phyloP scores from a whole-genome alignment of 208 protist genomes.

The Leishmania braziliensis region DNA sequence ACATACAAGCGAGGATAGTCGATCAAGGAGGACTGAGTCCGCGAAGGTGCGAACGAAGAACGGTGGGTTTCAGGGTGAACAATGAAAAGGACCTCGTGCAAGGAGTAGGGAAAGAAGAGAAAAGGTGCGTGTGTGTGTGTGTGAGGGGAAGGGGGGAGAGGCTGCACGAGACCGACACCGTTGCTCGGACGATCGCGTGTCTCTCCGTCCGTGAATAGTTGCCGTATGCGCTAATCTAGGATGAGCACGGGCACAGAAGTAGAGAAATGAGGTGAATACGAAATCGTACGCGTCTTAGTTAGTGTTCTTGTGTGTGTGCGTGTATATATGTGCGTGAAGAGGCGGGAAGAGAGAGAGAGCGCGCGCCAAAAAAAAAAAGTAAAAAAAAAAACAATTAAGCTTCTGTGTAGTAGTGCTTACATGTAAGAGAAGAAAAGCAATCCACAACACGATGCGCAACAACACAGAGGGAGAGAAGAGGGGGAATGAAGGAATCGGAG shows the following conservation, averaged over 20 bases:
- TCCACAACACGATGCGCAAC: not conserved
- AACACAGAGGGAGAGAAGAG: not conserved
- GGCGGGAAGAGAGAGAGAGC: not conserved
- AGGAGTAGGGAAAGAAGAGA: not conserved
- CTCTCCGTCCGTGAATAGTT: not conserved
- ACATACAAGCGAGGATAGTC: not conserved
- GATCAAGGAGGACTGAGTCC: not conserved
- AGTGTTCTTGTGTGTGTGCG: not conserved
- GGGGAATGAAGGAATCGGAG: not conserved
- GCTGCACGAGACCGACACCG: not conserved
- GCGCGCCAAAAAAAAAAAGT: not conserved
- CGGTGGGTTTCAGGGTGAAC: not conserved
- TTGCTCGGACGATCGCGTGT: not conserved
- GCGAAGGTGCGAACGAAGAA: not conserved
- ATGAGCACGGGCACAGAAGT: not conserved
- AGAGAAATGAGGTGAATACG: not conserved
- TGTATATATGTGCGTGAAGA: not conserved
- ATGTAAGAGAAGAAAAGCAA: not conserved
- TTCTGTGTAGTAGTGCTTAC: slow-evolving; percentile 9
- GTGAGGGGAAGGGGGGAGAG: not conserved
- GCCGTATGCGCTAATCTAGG: not conserved
- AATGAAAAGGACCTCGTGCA: not conserved
- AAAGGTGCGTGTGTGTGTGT: no score
- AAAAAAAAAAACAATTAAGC: not conserved
- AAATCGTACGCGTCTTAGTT: not conserved